Conservation (phyloP, 2,329 filamentous ascomycete genomes). For the Verticillium nubilum region DNA sequence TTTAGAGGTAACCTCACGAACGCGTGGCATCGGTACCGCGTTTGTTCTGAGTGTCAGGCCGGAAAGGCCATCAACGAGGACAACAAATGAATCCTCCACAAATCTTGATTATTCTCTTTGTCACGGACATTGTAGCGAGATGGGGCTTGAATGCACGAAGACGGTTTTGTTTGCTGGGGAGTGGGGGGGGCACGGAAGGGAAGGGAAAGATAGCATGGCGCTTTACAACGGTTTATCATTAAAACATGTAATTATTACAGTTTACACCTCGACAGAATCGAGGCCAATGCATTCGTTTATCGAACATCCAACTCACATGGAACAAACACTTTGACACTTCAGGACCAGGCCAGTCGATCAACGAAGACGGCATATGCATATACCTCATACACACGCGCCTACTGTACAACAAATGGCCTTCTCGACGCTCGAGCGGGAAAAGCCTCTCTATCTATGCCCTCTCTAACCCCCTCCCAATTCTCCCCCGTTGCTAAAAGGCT, state of each 20-base stretch:
- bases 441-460: not conserved
- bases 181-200: too few relatives aligned
- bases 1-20: slow-evolving; percentile 59
- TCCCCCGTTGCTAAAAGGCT: not conserved
- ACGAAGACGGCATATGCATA: not conserved
- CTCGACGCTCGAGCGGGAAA: not conserved
- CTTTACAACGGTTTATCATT: too few relatives aligned
- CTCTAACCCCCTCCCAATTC: too few relatives aligned
- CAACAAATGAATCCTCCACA: not conserved
- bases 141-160: not conserved
- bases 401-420: not conserved
- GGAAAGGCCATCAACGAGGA: not conserved
- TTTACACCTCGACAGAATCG: too few relatives aligned
- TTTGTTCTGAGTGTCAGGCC: slow-evolving; percentile 24
- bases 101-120: not conserved
- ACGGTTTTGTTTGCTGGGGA: too few relatives aligned
- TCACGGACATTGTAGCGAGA: not conserved
- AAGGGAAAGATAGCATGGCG: too few relatives aligned
- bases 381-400: not conserved
- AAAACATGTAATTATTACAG: too few relatives aligned
- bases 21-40: slow-evolving; percentile 57
- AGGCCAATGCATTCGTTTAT: too few relatives aligned
- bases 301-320: too few relatives aligned
- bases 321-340: too few relatives aligned
- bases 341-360: too few relatives aligned